phyloP scores from a whole-genome alignment of 2,329 filamentous ascomycete species.

The Zymoseptoria crescenta region DNA sequence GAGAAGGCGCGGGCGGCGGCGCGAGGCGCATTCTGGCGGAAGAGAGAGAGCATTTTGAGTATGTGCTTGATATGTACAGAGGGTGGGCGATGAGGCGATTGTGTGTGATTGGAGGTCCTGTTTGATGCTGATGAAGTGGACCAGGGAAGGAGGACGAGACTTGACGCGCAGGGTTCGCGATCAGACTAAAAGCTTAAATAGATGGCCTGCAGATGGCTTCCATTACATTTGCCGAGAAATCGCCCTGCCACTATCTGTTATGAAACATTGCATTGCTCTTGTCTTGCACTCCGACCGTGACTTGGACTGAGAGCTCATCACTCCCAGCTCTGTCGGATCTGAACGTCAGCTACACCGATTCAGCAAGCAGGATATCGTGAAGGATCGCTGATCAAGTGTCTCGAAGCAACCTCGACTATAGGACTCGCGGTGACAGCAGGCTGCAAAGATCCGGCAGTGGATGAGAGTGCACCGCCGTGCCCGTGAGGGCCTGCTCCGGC shows the following conservation, averaged over 20 bases:
- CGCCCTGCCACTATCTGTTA: neutral
- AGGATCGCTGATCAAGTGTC: too few relatives aligned
- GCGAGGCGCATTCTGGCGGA: conserved; percentile 41
- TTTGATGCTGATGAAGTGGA: neutral
- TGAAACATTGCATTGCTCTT: neutral
- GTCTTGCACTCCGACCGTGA: neutral
- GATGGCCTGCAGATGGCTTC: neutral
- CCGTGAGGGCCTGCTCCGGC: neutral
- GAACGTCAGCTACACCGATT: too few relatives aligned
- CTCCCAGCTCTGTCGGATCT: too few relatives aligned
- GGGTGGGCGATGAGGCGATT: neutral
- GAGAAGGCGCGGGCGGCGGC: conserved; percentile 63
- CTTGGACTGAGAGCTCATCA: neutral
- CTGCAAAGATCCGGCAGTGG: too few relatives aligned
- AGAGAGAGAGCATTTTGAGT: conserved; percentile 40
- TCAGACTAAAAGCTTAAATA: neutral
- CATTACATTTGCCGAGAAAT: neutral
- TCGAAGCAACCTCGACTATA: too few relatives aligned
- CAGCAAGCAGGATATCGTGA: too few relatives aligned
- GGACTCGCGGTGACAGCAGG: too few relatives aligned
- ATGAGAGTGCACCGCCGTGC: neutral
- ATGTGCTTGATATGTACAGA: conserved; percentile 2
- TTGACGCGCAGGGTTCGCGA: neutral
- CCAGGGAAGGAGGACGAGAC: neutral
- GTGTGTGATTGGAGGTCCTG: neutral